Evolutionary conservation across 2,329 filamentous ascomycete species (phyloP).

Genomic region (Dactylonectria macrodidyma): DNA sequence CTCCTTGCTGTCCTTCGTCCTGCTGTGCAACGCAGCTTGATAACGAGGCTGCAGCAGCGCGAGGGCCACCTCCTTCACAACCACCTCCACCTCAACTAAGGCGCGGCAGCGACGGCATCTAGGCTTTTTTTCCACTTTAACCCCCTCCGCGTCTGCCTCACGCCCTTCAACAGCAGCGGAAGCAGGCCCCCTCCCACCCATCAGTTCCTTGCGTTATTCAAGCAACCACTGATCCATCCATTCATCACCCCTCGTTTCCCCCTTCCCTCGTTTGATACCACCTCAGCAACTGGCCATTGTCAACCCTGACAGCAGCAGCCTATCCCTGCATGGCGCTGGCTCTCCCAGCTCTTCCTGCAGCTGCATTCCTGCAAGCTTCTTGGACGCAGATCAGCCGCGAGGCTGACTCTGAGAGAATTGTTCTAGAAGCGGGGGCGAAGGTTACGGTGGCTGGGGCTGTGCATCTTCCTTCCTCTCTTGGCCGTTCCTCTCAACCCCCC

Average conservation of each 20-base stretch:
- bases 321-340: slow-evolving; percentile 9
- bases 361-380: not conserved
- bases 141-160: slow-evolving; percentile 18
- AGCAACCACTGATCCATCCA: slow-evolving; percentile 9
- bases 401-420: slow-evolving; percentile 51
- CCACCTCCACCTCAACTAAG: slow-evolving; percentile 14
- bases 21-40: slow-evolving; percentile 16
- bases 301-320: not conserved
- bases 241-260: slow-evolving; percentile 11
- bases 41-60: slow-evolving; percentile 31
- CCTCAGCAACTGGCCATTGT: slow-evolving; percentile 1
- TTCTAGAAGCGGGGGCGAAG: slow-evolving; percentile 50
- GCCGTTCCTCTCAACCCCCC: not conserved
- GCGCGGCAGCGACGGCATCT: slow-evolving; percentile 22
- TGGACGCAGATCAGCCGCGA: slow-evolving; percentile 35
- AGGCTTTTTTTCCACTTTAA: slow-evolving; percentile 25
- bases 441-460: slow-evolving; percentile 32
- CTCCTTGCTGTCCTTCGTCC: slow-evolving; percentile 10
- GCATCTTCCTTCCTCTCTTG: slow-evolving; percentile 42
- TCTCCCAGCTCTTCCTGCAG: slow-evolving; percentile 2
- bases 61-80: slow-evolving; percentile 25
- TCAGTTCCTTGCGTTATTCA: slow-evolving; percentile 11
- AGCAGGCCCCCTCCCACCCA: not conserved
- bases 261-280: not conserved
- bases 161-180: not conserved